A percentile compares a stretch with the other conserved stretches of the same genome.
These are phyloP conservation scores for Plasmodium reichenowi DNA, from an alignment of 169 alveolate species.

Conservation along the genomic window DNA sequence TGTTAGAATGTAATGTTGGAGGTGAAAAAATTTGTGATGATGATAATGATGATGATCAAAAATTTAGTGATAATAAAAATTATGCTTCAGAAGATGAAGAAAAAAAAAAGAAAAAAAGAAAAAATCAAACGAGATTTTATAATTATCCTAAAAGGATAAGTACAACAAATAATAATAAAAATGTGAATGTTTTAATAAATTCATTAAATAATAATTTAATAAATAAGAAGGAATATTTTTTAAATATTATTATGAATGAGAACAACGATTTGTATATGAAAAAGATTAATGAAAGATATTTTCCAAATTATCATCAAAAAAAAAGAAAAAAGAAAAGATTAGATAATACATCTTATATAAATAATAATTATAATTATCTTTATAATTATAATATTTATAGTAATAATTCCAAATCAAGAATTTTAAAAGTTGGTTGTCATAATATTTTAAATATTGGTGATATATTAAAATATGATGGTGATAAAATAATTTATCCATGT, in stretches of 20 bases:
- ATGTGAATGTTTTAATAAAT: too few species aligned
- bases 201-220: not conserved
- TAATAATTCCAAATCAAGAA: slow-evolving; percentile 48
- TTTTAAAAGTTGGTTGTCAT: slow-evolving; percentile 78
- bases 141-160: too few species aligned
- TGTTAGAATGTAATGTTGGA: not conserved
- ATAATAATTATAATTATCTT: too few species aligned
- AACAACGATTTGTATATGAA: slow-evolving; percentile 46
- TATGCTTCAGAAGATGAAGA: too few species aligned
- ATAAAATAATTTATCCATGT: slow-evolving; percentile 76
- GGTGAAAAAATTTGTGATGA: too few species aligned
- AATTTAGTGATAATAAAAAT: too few species aligned
- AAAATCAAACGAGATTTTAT: too few species aligned
- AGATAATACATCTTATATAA: too few species aligned
- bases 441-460: slow-evolving; percentile 80
- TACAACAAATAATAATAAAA: too few species aligned
- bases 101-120: too few species aligned
- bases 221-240: slow-evolving; percentile 38
- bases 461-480: slow-evolving; percentile 77
- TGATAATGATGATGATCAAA: too few species aligned
- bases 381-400: slow-evolving; percentile 18
- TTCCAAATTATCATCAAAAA: slow-evolving; percentile 35
- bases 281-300: slow-evolving; percentile 38
- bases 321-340: slow-evolving; percentile 17
- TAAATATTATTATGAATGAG: slow-evolving; percentile 28